Evolutionary conservation across 2,329 filamentous ascomycete species (phyloP).

Genomic region (Fusarium verrucosum): DNA sequence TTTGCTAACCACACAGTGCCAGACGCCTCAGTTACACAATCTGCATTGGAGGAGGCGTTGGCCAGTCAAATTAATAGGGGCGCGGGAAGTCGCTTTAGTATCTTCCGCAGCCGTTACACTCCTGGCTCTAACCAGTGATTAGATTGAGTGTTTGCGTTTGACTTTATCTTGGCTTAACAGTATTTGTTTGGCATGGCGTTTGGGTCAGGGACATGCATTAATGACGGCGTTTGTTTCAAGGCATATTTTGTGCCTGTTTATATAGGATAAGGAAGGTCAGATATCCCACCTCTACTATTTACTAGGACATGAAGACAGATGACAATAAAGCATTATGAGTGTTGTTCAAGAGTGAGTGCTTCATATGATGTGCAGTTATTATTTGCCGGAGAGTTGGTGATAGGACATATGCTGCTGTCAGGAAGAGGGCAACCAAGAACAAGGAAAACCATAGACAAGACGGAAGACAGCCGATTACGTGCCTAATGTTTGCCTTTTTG

Average conservation of each 20-base stretch:
- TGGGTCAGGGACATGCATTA: constrained; percentile 29
- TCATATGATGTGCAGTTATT: not conserved
- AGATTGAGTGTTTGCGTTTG: not conserved
- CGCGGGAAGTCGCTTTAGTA: constrained; percentile 66
- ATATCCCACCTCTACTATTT: constrained; percentile 37
- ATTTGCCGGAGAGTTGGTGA: not conserved
- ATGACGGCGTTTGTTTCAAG: constrained; percentile 37
- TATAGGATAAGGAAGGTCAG: constrained; percentile 12
- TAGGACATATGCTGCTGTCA: not conserved
- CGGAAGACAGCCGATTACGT: not conserved
- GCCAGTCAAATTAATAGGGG: constrained; percentile 62
- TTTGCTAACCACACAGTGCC: constrained; percentile 4
- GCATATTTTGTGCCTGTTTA: constrained; percentile 12
- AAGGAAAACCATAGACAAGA: not conserved
- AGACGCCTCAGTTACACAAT: constrained; percentile 85
- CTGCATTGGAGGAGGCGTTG: constrained; percentile 79
- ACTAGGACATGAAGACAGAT: constrained; percentile 7
- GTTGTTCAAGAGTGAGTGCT: not conserved
- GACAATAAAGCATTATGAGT: not conserved
- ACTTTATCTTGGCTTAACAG: constrained; percentile 8
- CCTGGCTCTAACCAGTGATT: constrained; percentile 48
- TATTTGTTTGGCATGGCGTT: constrained; percentile 38
- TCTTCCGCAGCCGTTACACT: constrained; percentile 71
- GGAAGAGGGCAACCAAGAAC: not conserved
- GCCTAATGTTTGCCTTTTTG: not conserved